A percentile compares a stretch with the other conserved stretches of the same genome.
These are phyloP conservation scores for Globisporangium carolinianum DNA, from an alignment of 352 stramenopile species.

Conservation along the genomic window DNA sequence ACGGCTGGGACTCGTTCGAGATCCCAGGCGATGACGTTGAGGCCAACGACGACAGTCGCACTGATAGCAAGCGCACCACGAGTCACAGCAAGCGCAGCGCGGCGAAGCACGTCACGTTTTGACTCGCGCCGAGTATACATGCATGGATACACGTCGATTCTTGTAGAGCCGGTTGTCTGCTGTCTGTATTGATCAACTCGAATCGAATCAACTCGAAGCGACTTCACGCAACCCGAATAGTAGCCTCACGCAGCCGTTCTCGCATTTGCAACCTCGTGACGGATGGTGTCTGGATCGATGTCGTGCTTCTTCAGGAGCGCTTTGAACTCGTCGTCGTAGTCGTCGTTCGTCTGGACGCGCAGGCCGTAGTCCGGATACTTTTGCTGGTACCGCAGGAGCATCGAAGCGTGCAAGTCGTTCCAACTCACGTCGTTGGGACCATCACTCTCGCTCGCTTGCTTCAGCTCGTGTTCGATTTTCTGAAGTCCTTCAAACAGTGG, in stretches of 20 bases:
- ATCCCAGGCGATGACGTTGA: slow-evolving; percentile 27
- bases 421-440: slow-evolving; percentile 60
- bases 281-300: slow-evolving; percentile 53
- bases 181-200: no score
- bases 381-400: slow-evolving; percentile 72
- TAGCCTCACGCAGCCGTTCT: not conserved
- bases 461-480: slow-evolving; percentile 68
- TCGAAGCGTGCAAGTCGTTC: slow-evolving; percentile 68
- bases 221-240: no score
- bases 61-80: not conserved
- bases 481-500: slow-evolving; percentile 71
- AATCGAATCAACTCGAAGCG: no score
- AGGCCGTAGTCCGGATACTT: slow-evolving; percentile 67
- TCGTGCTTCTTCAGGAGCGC: slow-evolving; percentile 76
- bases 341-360: slow-evolving; percentile 46
- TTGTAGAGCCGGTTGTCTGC: no score
- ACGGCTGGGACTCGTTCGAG: slow-evolving; percentile 12
- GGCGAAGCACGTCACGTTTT: slow-evolving; percentile 44
- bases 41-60: slow-evolving; percentile 7
- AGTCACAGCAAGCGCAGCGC: slow-evolving; percentile 4
- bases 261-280: slow-evolving; percentile 17
- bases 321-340: slow-evolving; percentile 83
- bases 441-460: slow-evolving; percentile 36
- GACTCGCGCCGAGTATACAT: slow-evolving; percentile 2
- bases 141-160: no score